Conservation (phyloP, 345 rosid genomes). For the Syzygium grande region DNA sequence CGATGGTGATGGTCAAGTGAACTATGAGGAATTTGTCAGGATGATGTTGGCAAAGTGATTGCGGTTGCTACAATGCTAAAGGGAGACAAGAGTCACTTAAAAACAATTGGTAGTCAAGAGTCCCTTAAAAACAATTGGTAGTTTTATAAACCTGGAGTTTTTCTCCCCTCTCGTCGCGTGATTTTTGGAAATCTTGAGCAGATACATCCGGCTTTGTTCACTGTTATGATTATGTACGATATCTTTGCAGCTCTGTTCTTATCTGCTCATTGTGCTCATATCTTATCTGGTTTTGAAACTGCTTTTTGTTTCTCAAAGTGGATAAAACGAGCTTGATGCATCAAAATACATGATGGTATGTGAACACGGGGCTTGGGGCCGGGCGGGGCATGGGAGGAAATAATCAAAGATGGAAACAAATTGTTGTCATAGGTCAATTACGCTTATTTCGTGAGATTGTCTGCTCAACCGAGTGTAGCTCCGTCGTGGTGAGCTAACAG, state of each 20-base stretch:
- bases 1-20: slow-evolving; percentile 46
- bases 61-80: background rate
- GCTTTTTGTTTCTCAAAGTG: background rate
- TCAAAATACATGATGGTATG: background rate
- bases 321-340: background rate
- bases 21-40: slow-evolving; percentile 29
- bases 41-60: slow-evolving; percentile 38
- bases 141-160: background rate
- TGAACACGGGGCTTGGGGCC: background rate
- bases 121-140: background rate
- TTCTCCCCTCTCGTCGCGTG: background rate
- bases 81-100: background rate
- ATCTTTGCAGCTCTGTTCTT: background rate
- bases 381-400: background rate
- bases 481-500: background rate
- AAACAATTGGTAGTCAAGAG: background rate
- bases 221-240: background rate
- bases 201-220: background rate
- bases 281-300: background rate
- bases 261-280: background rate
- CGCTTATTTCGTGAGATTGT: background rate
- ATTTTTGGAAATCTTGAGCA: background rate
- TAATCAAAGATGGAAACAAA: background rate
- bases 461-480: background rate
- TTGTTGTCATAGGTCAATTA: background rate